These are phyloP conservation scores for Pythium periplocum DNA, from an alignment of 352 stramenopile species.

Conservation along the genomic window DNA sequence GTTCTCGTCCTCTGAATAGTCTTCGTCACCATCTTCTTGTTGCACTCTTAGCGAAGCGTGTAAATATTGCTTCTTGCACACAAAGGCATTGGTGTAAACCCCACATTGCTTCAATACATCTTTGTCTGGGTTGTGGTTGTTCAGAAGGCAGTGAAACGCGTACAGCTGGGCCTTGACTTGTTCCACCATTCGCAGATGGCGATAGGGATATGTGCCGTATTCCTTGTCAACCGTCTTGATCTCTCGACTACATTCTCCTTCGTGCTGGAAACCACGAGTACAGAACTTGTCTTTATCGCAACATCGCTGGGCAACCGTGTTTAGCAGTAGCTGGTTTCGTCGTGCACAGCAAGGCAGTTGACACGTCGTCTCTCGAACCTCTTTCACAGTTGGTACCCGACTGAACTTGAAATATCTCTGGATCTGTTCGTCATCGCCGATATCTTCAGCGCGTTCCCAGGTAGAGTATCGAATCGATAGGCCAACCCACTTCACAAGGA, in stretches of 20 bases:
- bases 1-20: conserved; percentile 32
- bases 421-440: conserved; percentile 85
- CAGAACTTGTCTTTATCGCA: conserved; percentile 84
- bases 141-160: conserved; percentile 82
- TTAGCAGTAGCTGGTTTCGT: conserved; percentile 58
- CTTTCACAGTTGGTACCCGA: conserved; percentile 73
- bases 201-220: conserved; percentile 65
- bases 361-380: conserved; percentile 78
- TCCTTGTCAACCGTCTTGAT: conserved; percentile 59
- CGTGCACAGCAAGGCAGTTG: conserved; percentile 83
- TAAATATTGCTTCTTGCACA: conserved; percentile 68
- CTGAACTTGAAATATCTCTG: conserved; percentile 88
- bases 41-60: conserved; percentile 25
- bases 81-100: conserved; percentile 73
- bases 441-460: conserved; percentile 85
- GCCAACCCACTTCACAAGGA: conserved; percentile 85
- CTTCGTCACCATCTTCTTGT: conserved; percentile 39
- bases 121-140: conserved; percentile 83
- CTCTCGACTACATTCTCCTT: conserved; percentile 74
- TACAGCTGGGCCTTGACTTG: conserved; percentile 87
- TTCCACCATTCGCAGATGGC: conserved; percentile 71
- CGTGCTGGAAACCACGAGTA: conserved; percentile 65
- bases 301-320: conserved; percentile 36
- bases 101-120: conserved; percentile 86
- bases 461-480: conserved; percentile 83